Evolutionary conservation across 2,329 filamentous ascomycete genomes (phyloP), one percentile per base, ranked within the genome.

Genomic region (Monosporascus cannonballus): DNA sequence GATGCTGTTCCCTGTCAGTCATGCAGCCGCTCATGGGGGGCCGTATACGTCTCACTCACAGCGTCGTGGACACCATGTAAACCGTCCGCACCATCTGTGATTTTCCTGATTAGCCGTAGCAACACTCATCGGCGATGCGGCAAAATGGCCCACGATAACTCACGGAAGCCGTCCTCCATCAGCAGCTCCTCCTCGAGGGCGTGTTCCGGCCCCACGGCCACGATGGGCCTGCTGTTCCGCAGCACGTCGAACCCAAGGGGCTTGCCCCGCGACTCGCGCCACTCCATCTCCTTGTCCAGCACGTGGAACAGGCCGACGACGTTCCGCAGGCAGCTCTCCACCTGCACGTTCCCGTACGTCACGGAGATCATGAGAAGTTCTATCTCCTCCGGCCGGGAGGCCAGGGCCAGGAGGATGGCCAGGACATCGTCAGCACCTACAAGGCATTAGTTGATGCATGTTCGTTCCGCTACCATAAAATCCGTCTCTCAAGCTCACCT

Each of bases 261-360:
- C 51, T 77, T 80, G 18, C 87, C 87, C 42, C 84, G 80, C 14
- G 81, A 73, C 66, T 82, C 83, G 57, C 94, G 83, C 92, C 92
- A 97, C 60, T 83, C 79, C 61, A 90, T 78, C 73, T 99, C 94
- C 67, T 90, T 89, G 59, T 96, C 90, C 50, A 99, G 80, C 54
- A 96, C 86, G 64, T 96, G 87, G 74, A 99, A 97, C 56, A 97
- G 77, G 24, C 90, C 88, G 39, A 97, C 86, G 17, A 89, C 85
- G 71, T 99, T 99, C 49, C 87, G 85, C 49, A 96, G 78, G 64
- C 91, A 96, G 69, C 87, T 92, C 57, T 91, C 79, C 17, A 96
- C 83, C 60, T 92, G 85, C 22, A 97, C 89, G 67, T 99, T 99
- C 52, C 94, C 94, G 69, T 94, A 96, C 1, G 92, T 96, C 55